Evolutionary conservation across 768 basidiomycete genomes (phyloP), one percentile per base, ranked within the genome.

Genomic region (Agrocybe praecox): DNA sequence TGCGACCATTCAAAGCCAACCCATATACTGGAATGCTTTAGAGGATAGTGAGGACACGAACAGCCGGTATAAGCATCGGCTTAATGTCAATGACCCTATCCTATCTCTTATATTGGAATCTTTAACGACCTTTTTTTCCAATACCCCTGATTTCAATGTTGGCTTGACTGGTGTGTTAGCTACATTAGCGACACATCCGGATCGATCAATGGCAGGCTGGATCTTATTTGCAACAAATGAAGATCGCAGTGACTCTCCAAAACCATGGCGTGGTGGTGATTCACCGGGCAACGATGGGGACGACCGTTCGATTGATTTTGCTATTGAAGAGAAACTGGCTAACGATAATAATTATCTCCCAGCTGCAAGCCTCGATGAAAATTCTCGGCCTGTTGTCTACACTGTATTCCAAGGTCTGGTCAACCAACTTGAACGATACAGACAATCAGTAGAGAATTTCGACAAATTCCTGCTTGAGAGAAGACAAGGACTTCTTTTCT

Each of bases 181-280:
- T 2, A 83, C 86, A 11, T 74, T 98, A 17, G 92, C 93, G 0
- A 75, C 87, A n/a, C 92, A 94, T 66, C 92, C 96, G 3, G 80
- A 92, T 67, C 83, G 95, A 7, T 92, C 91, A 1, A 76, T 97
- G 22, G 85, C 88, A 0, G 94, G 95, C 1, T 98, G 95, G 95
- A 68, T 97, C 46, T 88, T 92, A 1, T 92, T 91, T 66, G 80
- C 79, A 12, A 58, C 74, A 5, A 77, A 72, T 51, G 82, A 88
- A 11, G 60, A 66, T 15, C 32, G 26, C 2, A 19, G 54, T 12
- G 44, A 57, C 1, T 44, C 58, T 23, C 24, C 52, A 4, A 61
- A 54, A 18, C 40, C 52, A 44, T 43, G 19, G 9, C 61, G 57
- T 49, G 59, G 56, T 21, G 44, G 53, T 29, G 56, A 58, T 11